Evolutionary conservation across 1,284 basidiomycete genomes (phyloP), one percentile per base, ranked within the genome.

Genomic region (Fomitopsis pinicola): DNA sequence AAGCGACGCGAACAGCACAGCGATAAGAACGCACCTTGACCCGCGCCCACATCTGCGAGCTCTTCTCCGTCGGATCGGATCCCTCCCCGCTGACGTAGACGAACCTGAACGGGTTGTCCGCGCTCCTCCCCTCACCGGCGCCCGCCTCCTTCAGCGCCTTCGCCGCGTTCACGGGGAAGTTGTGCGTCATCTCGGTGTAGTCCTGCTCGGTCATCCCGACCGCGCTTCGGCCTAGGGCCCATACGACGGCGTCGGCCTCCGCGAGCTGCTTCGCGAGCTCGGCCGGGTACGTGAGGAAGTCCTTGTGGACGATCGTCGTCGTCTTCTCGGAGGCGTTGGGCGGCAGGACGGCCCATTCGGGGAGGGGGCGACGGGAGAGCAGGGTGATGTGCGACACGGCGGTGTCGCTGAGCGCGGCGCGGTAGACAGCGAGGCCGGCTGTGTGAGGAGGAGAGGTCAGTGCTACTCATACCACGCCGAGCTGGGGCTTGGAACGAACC

Each of bases 361-460:
- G 76, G 10, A 77, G 64, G 5, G 67, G 59, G 6, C 73, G 68
- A n/a, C 75, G 69, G 30, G 69, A 63, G 53, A 77, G 67, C 45
- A 78, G 67, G 33, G 77, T 80, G 48, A 80, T 71, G 0, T 67
- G 64, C 2, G 70, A 64, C 33, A 79, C 62, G 1, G 70, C 50
- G 9, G 72, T 65, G 67, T 79, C 77, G 0, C 61, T 57, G 15
- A 78, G 66, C 6, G 78, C 77, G 12, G 74, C 69, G 35, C 77
- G 76, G 52, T 78, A 73, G 22, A 76, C 72, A 6, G 71, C 72
- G 15, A 77, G 73, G 42, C 78, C 78, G 54, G 77, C 78, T 78
- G 50, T 8, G 28, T 19, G 33, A 5, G 30, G 48, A 19, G 5
- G 55, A 12, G 38, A 35, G 3, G n/a, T 40, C 26, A 44, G 50